Conservation (phyloP, 2,329 filamentous ascomycete genomes). For the Magnaporthiopsis rhizophila region DNA sequence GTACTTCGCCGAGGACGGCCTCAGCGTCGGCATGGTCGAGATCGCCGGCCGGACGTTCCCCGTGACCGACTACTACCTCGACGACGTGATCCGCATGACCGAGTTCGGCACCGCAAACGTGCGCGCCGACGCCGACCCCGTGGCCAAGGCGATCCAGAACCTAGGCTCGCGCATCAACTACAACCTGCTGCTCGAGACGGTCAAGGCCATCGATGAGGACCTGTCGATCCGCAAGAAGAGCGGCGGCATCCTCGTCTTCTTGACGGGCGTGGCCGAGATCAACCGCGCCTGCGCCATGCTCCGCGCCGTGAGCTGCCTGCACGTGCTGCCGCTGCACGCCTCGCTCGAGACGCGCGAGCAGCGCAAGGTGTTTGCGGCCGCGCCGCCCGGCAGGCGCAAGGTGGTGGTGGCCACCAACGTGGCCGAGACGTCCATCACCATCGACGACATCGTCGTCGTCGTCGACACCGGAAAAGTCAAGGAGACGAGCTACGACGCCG, state of each 20-base stretch:
- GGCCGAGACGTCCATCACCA: slow-evolving; percentile 96
- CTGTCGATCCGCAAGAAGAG: slow-evolving; percentile 56
- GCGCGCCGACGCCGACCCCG: slow-evolving; percentile 37
- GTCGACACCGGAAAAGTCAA: slow-evolving; percentile 95
- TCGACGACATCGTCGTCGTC: slow-evolving; percentile 92
- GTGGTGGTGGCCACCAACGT: slow-evolving; percentile 94
- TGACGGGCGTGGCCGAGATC: slow-evolving; percentile 89
- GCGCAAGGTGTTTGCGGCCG: slow-evolving; percentile 69
- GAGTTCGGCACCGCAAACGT: slow-evolving; percentile 49
- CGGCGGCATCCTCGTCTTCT: slow-evolving; percentile 90
- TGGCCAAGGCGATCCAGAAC: slow-evolving; percentile 64
- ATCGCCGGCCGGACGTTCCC: slow-evolving; percentile 86
- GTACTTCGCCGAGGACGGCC: slow-evolving; percentile 67
- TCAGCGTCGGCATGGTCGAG: slow-evolving; percentile 70
- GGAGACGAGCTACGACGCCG: slow-evolving; percentile 87
- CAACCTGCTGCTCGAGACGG: slow-evolving; percentile 70
- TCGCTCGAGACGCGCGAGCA: slow-evolving; percentile 86
- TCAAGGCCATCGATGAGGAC: slow-evolving; percentile 72
- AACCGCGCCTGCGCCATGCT: slow-evolving; percentile 68
- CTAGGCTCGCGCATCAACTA: slow-evolving; percentile 87
- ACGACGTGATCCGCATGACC: slow-evolving; percentile 76
- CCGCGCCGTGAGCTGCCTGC: slow-evolving; percentile 44
- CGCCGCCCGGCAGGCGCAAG: slow-evolving; percentile 78
- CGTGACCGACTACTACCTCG: slow-evolving; percentile 81
- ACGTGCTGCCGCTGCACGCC: slow-evolving; percentile 84